Evolutionary conservation across 2,329 filamentous ascomycete species (phyloP).

Genomic region (Teratosphaeria epicoccoides): DNA sequence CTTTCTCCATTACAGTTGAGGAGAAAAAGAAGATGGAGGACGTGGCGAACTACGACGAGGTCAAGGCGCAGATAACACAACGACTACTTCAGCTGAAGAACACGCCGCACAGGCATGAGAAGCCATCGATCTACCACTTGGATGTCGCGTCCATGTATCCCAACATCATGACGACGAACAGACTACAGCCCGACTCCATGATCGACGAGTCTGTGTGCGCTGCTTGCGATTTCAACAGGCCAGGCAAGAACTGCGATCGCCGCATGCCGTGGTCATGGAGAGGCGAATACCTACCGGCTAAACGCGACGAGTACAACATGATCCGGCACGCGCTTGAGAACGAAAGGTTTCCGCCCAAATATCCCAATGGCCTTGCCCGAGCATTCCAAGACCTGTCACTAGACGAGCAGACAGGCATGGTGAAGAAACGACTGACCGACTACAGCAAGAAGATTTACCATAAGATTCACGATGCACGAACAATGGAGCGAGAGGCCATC

Average conservation of each 20-base stretch:
- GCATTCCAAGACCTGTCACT: conserved; percentile 69
- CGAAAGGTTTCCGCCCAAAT: conserved; percentile 73
- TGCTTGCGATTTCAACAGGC: conserved; percentile 94
- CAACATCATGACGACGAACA: conserved; percentile 99
- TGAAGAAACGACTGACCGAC: conserved; percentile 78
- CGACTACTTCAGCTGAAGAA: conserved; percentile 62
- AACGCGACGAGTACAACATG: conserved; percentile 99
- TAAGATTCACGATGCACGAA: conserved; percentile 93
- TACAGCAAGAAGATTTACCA: conserved; percentile 99
- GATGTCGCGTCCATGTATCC: conserved; percentile 99
- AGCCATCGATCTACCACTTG: conserved; percentile 90
- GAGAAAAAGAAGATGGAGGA: conserved; percentile 44
- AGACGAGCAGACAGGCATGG: conserved; percentile 70
- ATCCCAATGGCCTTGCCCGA: conserved; percentile 56
- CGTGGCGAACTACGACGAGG: conserved; percentile 42
- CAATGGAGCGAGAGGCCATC: conserved; percentile 86
- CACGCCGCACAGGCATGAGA: conserved; percentile 73
- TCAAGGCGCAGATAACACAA: conserved; percentile 70
- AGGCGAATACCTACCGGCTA: conserved; percentile 92
- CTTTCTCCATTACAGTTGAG: conserved; percentile 57
- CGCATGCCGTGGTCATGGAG: conserved; percentile 95
- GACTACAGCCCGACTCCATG: conserved; percentile 97
- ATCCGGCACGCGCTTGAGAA: conserved; percentile 84
- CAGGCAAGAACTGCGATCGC: conserved; percentile 92
- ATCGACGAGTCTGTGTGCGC: conserved; percentile 92